Base-by-base conservation (phyloP, 2,329 filamentous ascomycete species). In the Fusarium duplospermum region DNA sequence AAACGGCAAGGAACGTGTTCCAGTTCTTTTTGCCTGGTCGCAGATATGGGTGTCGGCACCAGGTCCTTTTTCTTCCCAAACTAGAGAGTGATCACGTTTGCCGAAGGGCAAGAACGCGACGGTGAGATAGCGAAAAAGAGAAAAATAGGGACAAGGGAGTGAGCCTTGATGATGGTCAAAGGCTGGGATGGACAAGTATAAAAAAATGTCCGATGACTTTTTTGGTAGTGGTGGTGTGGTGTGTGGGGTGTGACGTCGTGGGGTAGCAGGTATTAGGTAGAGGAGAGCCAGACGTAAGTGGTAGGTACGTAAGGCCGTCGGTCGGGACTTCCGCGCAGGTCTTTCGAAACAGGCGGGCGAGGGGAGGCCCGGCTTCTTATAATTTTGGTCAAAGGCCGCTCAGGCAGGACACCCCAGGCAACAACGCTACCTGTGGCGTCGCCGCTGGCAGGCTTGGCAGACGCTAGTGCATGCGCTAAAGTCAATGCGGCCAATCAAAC, bases 311-410 rank as follows among this genome's bases (percentile, higher is more conserved):
- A 87, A 80, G 86, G 86, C 86, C 85, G 84, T 85, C 83, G 85
- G 86, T 89, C 86, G 86, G 85, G 83, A 86, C 84, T 88, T 89
- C 87, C 86, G 84, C 86, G 84, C 87, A 84, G 84, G 83, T 86
- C 80, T 81, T 80, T 83, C 82, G 80, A 84, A 86, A 85, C 82
- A 82, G 80, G 81, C 79, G 84, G 83, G 84, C 82, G 85, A 88
- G 87, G 88, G 87, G 87, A 86, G 84, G 84, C 81, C 81, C 81
- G 80, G 81, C 83, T 88, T 84, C 84, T 89, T 89, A 89, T 89
- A 89, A 86, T 88, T 88, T 87, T 88, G 80, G 71, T 74, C 76
- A 71, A 74, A 76, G 79, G 79, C 77, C 77, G 76, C 78, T 81
- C 76, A 80, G 79, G 81, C 82, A 82, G 70, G 78, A 79, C 76